Conservation (phyloP, 1,284 basidiomycete genomes). For the Schizopora paradoxa region DNA sequence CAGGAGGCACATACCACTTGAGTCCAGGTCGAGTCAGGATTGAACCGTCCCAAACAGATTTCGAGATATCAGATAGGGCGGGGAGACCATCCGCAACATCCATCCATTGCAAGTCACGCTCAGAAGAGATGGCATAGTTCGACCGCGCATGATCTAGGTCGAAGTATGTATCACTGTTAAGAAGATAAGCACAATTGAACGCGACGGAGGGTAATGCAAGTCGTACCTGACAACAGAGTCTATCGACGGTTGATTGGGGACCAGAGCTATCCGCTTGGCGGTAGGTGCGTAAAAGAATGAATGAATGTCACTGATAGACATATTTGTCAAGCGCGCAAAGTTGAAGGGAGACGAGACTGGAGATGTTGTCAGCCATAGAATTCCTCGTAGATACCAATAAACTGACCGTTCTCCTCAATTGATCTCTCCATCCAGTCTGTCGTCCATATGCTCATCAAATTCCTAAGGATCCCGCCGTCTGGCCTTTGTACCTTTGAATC, state of each 20-base stretch:
- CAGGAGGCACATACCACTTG: slow-evolving; percentile 79
- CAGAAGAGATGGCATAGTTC: slow-evolving; percentile 29
- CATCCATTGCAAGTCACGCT: slow-evolving; percentile 33
- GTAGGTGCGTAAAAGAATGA: slow-evolving; percentile 52
- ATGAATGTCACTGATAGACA: slow-evolving; percentile 61
- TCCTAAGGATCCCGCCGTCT: slow-evolving; percentile 59
- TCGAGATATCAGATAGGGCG: slow-evolving; percentile 57
- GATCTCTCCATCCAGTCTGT: slow-evolving; percentile 75
- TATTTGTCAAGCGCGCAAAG: slow-evolving; percentile 68
- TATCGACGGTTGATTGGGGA: slow-evolving; percentile 35
- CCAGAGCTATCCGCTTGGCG: slow-evolving; percentile 47
- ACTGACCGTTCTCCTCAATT: slow-evolving; percentile 58
- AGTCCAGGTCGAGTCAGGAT: slow-evolving; percentile 76
- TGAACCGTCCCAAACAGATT: slow-evolving; percentile 63
- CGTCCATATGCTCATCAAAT: slow-evolving; percentile 90
- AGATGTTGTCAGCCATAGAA: not conserved
- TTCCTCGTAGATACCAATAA: not conserved
- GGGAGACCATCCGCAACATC: slow-evolving; percentile 44
- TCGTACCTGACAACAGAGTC: slow-evolving; percentile 47
- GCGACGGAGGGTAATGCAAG: slow-evolving; percentile 17
- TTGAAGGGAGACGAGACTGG: slow-evolving; percentile 56
- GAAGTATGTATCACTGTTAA: slow-evolving; percentile 52
- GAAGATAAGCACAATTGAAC: slow-evolving; percentile 18
- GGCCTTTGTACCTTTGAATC: slow-evolving; percentile 47
- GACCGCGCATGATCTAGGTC: slow-evolving; percentile 37